These are phyloP conservation scores for Nemania sp. DNA, from an alignment of 2,329 filamentous ascomycete species.

Conservation along the genomic window DNA sequence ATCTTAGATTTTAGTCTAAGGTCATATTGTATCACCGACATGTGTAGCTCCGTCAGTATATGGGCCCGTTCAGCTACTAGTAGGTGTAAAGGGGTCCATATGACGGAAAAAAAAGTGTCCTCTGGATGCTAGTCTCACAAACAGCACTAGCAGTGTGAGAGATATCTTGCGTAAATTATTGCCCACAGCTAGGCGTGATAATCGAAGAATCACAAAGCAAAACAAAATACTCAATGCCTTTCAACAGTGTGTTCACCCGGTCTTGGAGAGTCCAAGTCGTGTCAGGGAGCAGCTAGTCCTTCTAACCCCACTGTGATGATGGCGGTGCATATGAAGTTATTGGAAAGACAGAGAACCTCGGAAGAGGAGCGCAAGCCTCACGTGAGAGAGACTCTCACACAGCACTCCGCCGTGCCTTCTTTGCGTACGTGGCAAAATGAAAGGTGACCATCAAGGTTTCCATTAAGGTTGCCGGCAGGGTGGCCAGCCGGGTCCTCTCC, in stretches of 20 bases:
- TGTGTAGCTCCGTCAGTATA: neutral
- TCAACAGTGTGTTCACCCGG: neutral
- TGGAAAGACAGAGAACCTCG: neutral
- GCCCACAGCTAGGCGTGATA: neutral
- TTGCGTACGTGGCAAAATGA: neutral
- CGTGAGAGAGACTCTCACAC: neutral
- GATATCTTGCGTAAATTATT: neutral
- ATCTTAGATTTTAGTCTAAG: conserved; percentile 1
- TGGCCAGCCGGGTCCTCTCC: conserved; percentile 20
- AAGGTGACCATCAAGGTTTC: conserved; percentile 12
- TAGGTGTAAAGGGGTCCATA: neutral
- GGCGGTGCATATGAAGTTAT: neutral
- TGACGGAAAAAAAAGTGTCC: neutral
- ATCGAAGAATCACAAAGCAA: neutral
- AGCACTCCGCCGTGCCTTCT: neutral
- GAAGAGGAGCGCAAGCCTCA: neutral
- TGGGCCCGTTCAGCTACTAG: neutral
- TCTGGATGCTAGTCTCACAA: neutral
- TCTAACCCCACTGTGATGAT: no score
- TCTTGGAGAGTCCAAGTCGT: neutral
- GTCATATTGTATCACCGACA: neutral
- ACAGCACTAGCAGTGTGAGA: neutral
- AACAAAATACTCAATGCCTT: neutral
- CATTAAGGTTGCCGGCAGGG: conserved; percentile 24
- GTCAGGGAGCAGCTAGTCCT: no score